phyloP scores from a whole-genome alignment of 129 eudicot genomes.

The Sambucus nigra region DNA sequence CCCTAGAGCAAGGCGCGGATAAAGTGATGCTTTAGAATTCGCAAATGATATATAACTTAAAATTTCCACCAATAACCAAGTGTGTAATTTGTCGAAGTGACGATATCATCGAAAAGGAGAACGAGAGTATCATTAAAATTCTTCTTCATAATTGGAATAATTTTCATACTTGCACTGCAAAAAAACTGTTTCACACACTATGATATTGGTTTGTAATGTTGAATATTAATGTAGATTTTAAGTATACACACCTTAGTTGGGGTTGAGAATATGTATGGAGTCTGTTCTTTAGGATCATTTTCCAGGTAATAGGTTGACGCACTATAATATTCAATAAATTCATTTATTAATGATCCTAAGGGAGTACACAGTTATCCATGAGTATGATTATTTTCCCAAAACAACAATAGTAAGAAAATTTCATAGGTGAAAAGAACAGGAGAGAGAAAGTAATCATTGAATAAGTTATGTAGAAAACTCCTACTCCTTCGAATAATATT shows the following conservation, averaged over 20 bases:
- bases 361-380: too few species aligned
- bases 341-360: too few species aligned
- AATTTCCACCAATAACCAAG: constrained; percentile 39
- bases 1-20: constrained; percentile 94
- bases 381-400: too few species aligned
- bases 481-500: too few species aligned
- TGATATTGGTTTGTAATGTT: constrained; percentile 1
- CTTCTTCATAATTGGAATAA: constrained; percentile 26
- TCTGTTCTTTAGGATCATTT: constrained; percentile 35
- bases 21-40: constrained; percentile 87
- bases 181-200: background rate
- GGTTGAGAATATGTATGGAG: constrained; percentile 72
- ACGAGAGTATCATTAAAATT: too few species aligned
- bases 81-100: constrained; percentile 14
- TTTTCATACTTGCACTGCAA: constrained; percentile 75
- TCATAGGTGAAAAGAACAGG: too few species aligned
- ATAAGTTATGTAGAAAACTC: too few species aligned
- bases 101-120: background rate
- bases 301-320: constrained; percentile 49
- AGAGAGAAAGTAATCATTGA: too few species aligned
- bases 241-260: constrained; percentile 62
- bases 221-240: background rate
- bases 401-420: too few species aligned
- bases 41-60: constrained; percentile 63
- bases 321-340: constrained; percentile 31